Evolutionary conservation across 345 rosid species (phyloP).

Genomic region (Hypericum androsaemum): DNA sequence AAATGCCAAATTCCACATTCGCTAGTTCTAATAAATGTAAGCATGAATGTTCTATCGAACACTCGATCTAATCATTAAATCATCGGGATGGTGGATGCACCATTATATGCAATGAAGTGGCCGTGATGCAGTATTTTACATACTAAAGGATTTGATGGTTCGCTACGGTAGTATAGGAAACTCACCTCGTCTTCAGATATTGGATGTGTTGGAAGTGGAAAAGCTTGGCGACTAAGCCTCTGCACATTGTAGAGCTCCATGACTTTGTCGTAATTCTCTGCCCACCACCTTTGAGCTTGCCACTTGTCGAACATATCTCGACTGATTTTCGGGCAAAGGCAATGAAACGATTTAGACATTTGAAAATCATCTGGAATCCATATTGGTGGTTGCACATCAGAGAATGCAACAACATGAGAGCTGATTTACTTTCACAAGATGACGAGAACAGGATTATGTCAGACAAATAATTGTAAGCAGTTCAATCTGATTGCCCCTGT

Average conservation of each 20-base stretch:
- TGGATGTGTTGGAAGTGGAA: constrained; percentile 25
- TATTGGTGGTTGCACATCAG: neutral
- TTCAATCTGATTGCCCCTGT: too few species aligned
- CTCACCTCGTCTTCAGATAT: constrained; percentile 26
- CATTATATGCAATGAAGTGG: too few species aligned
- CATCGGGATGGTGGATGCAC: too few species aligned
- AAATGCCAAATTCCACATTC: too few species aligned
- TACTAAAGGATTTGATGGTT: neutral
- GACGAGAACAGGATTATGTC: too few species aligned
- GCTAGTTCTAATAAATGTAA: too few species aligned
- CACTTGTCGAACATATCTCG: constrained; percentile 30
- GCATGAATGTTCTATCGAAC: too few species aligned
- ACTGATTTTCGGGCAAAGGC: constrained; percentile 28
- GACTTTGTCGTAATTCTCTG: constrained; percentile 24
- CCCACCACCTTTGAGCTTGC: constrained; percentile 35
- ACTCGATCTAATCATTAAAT: too few species aligned
- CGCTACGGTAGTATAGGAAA: neutral
- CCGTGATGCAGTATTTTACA: too few species aligned
- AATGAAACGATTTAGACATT: constrained; percentile 11
- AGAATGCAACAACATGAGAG: too few species aligned
- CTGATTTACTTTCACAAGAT: too few species aligned
- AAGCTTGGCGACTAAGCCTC: constrained; percentile 22
- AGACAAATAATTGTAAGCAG: too few species aligned
- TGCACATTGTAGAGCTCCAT: constrained; percentile 32
- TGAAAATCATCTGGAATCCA: neutral